Evolutionary conservation across 305 asterid species (phyloP), one percentile per base, ranked within the genome.

Genomic region (Fraxinus platypoda): DNA sequence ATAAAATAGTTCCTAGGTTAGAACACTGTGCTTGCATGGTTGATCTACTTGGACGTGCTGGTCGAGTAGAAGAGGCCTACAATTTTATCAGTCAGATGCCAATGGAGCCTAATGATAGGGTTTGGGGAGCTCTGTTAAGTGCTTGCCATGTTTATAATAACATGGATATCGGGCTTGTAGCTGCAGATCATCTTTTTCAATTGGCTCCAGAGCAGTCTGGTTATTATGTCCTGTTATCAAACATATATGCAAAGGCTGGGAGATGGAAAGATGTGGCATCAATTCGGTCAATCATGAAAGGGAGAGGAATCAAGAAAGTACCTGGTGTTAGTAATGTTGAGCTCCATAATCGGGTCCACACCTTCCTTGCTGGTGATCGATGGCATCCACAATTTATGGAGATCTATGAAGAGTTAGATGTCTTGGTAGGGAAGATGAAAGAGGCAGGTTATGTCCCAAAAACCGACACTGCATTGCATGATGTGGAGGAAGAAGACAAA

Each of bases 401-500:
- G 91, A 94, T 95, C 38, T 94, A 94, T 33, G 91, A 85, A 80
- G 97, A 91, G 87, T 82, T 94, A 28, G 97, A 93, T 80, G 68
- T 82, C 12, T 86, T 95, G 77, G 75, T 95, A n/a, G 97, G 91
- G 74, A 95, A 93, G 82, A 93, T 93, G 90, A 93, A 91, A 84
- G 95, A 90, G 83, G 87, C 85, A 0, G 98, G 99, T 15, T 94
- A 93, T 84, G 86, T 92, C 77, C 97, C 98, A 1, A 95, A 88
- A 84, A 94, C 90, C 0, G 93, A 91, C 25, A 83, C 84, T 34
- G 92, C 99, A 7, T 86, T 95, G 84, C 98, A 94, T 28, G 98
- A 94, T 30, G 92, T 95, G 70, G 99, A 94, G 94, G 97, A 92
- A 87, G 98, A 95, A 83, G 99, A 93, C 76, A 95, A 94, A 59